Percentiles rank a stretch among this genome's conserved stretches.
These are phyloP conservation scores for Castanopsis chinensis DNA, from an alignment of 306 rosid genomes.

Conservation along the genomic window DNA sequence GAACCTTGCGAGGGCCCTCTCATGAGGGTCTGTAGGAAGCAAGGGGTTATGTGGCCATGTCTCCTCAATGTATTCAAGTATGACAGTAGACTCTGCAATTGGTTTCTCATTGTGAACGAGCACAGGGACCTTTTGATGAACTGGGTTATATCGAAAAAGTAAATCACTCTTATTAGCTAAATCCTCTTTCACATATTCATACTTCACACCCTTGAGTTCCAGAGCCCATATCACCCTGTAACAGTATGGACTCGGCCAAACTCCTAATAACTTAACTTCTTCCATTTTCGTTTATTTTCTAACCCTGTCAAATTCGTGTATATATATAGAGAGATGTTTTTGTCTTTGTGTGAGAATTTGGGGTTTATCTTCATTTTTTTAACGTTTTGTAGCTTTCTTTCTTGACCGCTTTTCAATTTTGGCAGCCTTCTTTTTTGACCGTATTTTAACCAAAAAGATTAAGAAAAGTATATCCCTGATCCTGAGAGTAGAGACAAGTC, in stretches of 20 bases:
- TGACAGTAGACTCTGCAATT: conserved; percentile 38
- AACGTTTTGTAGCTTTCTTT: no score
- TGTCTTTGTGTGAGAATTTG: no score
- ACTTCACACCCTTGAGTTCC: conserved; percentile 39
- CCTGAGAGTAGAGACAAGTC: no score
- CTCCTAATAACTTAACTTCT: conserved; percentile 20
- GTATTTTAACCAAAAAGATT: no score
- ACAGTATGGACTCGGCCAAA: neutral
- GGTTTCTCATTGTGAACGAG: conserved; percentile 53
- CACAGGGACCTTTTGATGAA: conserved; percentile 43
- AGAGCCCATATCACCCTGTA: conserved; percentile 52
- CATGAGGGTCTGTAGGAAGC: conserved; percentile 28
- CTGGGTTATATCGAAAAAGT: conserved; percentile 44
- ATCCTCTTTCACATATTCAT: conserved; percentile 46
- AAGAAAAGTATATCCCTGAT: no score
- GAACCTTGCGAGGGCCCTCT: conserved; percentile 32
- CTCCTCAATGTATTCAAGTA: conserved; percentile 51
- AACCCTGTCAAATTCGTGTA: neutral
- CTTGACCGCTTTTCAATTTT: no score
- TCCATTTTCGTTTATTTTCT: conserved; percentile 7
- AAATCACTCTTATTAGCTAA: conserved; percentile 34
- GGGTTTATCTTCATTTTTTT: no score
- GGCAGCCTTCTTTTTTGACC: no score
- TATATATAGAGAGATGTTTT: no score
- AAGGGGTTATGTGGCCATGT: conserved; percentile 35